These are phyloP conservation scores for Mortierella polycephala DNA, from an alignment of 371 early-diverging fungal genomes.

Conservation along the genomic window DNA sequence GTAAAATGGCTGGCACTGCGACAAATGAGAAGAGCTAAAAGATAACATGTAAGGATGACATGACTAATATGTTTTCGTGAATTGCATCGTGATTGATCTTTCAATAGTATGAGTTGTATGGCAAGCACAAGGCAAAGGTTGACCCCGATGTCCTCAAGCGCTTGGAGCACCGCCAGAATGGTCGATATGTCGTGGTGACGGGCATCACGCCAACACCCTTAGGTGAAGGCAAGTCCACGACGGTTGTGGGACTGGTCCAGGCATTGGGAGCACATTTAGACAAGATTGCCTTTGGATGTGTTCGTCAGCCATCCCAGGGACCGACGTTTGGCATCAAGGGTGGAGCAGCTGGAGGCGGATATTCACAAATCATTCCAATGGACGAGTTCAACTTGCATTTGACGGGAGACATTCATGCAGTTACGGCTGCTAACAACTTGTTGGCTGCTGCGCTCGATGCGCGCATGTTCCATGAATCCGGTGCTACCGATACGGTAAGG, in stretches of 20 bases:
- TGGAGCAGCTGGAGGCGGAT: slow-evolving; percentile 98
- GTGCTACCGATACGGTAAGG: slow-evolving; percentile 37
- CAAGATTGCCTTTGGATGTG: slow-evolving; percentile 92
- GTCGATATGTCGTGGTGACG: slow-evolving; percentile 95
- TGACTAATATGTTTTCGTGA: not conserved
- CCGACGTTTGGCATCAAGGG: slow-evolving; percentile 99
- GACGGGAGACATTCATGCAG: slow-evolving; percentile 98
- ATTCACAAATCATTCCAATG: slow-evolving; percentile 99
- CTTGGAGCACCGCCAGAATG: slow-evolving; percentile 80
- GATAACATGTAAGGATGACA: no score
- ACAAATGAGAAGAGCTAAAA: no score
- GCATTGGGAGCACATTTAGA: slow-evolving; percentile 93
- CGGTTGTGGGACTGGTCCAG: slow-evolving; percentile 93
- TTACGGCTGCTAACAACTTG: slow-evolving; percentile 96
- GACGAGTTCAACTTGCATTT: slow-evolving; percentile 98
- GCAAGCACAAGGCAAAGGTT: slow-evolving; percentile 92
- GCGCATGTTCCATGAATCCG: slow-evolving; percentile 94
- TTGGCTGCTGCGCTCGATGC: slow-evolving; percentile 97
- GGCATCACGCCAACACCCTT: slow-evolving; percentile 98
- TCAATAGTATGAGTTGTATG: slow-evolving; percentile 85
- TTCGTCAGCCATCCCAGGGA: slow-evolving; percentile 97
- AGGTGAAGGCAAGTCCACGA: slow-evolving; percentile 98
- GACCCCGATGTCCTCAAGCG: slow-evolving; percentile 83
- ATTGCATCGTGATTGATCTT: no score
- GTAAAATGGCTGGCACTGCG: slow-evolving; percentile 31